These are phyloP conservation scores for Endothia cerciana DNA, from an alignment of 2,329 filamentous ascomycete species.

Conservation along the genomic window DNA sequence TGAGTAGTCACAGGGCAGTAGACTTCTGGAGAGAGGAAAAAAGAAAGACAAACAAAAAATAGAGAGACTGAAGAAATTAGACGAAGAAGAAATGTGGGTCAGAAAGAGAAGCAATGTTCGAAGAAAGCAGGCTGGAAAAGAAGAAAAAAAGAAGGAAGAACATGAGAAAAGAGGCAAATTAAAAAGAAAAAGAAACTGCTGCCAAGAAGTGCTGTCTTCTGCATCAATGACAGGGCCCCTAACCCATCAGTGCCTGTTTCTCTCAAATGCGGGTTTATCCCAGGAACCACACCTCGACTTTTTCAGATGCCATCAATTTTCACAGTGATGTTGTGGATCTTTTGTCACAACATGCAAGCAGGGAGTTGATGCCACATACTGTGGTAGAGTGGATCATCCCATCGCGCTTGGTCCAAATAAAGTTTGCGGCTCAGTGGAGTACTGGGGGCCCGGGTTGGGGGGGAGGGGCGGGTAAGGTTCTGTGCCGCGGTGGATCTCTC, in stretches of 20 bases:
- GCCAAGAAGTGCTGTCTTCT: not conserved
- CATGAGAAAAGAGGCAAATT: too few species aligned
- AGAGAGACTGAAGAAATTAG: too few species aligned
- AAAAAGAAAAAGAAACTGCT: not conserved
- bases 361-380: not conserved
- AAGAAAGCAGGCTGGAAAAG: not conserved
- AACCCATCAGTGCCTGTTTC: not conserved
- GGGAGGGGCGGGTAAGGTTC: not conserved
- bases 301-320: too few species aligned
- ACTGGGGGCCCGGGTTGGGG: too few species aligned
- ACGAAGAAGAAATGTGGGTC: too few species aligned
- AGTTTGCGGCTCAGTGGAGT: slow-evolving; percentile 7
- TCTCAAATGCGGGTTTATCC: not conserved
- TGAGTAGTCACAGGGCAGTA: too few species aligned
- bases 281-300: too few species aligned
- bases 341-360: not conserved
- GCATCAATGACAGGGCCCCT: not conserved
- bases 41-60: too few species aligned
- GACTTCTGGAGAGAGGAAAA: too few species aligned
- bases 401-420: not conserved
- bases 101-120: not conserved
- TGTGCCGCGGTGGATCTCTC: not conserved
- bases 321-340: too few species aligned
- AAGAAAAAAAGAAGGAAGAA: not conserved
- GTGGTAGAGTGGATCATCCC: slow-evolving; percentile 1